Percentiles rank a stretch among this genome's conserved stretches.
Conservation (phyloP, 768 basidiomycete species). For the Lyophyllum semitale region DNA sequence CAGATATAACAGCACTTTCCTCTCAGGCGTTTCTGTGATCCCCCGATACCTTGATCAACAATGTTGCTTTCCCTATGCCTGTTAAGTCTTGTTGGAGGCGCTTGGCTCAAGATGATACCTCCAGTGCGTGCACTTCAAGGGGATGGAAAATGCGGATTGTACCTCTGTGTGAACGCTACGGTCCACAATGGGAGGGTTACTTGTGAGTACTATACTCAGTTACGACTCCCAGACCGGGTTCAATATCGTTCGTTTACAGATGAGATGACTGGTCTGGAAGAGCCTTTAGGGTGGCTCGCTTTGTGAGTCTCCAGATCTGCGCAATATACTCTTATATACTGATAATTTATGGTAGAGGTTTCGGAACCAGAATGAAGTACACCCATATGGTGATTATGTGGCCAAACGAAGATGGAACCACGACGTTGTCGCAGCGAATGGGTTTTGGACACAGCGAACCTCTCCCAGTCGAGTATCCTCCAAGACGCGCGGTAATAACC, state of each 20-base stretch:
- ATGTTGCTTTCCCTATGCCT: constrained; percentile 16
- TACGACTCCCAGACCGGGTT: not conserved
- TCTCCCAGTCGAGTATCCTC: constrained; percentile 40
- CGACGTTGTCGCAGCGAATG: constrained; percentile 60
- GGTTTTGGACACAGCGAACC: constrained; percentile 52
- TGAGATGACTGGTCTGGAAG: constrained; percentile 40
- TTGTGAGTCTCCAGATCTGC: constrained; percentile 35
- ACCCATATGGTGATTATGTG: constrained; percentile 61
- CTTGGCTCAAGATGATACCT: constrained; percentile 21
- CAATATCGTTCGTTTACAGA: constrained; percentile 29
- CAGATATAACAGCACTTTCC: constrained; percentile 5
- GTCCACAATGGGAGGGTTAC: constrained; percentile 41
- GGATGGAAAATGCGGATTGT: constrained; percentile 42
- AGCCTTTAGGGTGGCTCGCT: constrained; percentile 54
- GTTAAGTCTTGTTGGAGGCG: constrained; percentile 12
- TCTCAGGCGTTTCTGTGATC: constrained; percentile 2
- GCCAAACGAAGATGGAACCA: constrained; percentile 49
- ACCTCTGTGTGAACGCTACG: constrained; percentile 51
- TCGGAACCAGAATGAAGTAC: constrained; percentile 49
- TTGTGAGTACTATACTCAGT: constrained; percentile 36
- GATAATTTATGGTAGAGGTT: constrained; percentile 39
- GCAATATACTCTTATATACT: not conserved
- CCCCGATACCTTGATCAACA: not conserved
- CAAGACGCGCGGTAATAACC: constrained; percentile 44
- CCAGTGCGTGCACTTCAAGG: constrained; percentile 35